Conservation (phyloP, 495 filamentous ascomycete genomes). For the Daldinia vernicosa region DNA sequence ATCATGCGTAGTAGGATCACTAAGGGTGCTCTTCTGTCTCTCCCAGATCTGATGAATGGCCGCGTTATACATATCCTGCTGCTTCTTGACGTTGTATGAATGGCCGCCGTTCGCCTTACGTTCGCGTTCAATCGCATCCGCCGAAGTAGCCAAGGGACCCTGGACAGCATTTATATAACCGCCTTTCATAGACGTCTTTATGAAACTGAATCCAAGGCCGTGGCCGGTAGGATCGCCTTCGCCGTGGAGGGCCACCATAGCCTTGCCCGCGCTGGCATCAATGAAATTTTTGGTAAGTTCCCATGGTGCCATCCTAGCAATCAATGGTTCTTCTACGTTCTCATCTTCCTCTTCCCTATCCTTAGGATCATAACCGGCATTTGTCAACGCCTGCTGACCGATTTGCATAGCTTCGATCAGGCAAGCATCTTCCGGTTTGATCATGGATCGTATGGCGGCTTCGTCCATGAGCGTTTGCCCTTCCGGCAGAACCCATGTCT, state of each 20-base stretch:
- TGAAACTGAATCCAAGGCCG: constrained; percentile 92
- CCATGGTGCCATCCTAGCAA: constrained; percentile 87
- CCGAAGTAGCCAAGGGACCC: constrained; percentile 85
- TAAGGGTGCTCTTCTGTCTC: constrained; percentile 80
- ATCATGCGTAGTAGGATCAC: constrained; percentile 61
- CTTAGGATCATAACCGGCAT: constrained; percentile 76
- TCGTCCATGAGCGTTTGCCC: constrained; percentile 80
- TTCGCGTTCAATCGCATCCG: constrained; percentile 69
- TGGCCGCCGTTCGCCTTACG: constrained; percentile 92
- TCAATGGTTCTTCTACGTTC: constrained; percentile 70
- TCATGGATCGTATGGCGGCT: constrained; percentile 78
- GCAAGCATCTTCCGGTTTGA: constrained; percentile 95
- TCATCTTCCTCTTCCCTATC: constrained; percentile 65
- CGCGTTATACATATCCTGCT: constrained; percentile 88
- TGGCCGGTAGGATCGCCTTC: constrained; percentile 95
- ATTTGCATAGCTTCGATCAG: constrained; percentile 96
- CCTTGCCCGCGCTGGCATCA: constrained; percentile 91
- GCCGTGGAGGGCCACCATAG: constrained; percentile 94
- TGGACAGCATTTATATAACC: constrained; percentile 92
- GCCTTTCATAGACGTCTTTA: constrained; percentile 98
- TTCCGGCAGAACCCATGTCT: constrained; percentile 80
- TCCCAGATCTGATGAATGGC: constrained; percentile 91
- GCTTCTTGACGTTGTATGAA: constrained; percentile 93
- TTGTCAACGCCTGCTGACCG: constrained; percentile 82
- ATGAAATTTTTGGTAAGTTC: constrained; percentile 94